A percentile compares a stretch with the other conserved stretches of the same genome.
These are phyloP conservation scores for Volvariella surrecta DNA, from an alignment of 1,284 basidiomycete species.

Conservation along the genomic window DNA sequence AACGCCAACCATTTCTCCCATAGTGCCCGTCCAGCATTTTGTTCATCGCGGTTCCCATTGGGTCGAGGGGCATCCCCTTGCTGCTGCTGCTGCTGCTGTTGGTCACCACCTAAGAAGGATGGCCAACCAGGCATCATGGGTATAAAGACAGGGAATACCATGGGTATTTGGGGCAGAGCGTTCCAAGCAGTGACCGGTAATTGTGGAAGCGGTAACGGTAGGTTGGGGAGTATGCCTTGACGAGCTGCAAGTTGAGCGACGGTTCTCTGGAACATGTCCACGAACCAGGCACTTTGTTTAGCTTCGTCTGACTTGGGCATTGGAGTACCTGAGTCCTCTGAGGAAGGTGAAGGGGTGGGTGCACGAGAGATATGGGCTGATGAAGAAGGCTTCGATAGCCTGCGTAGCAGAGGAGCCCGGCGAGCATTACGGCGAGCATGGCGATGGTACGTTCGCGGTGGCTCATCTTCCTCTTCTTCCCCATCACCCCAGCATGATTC, in stretches of 20 bases:
- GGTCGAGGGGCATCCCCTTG: constrained; percentile 11
- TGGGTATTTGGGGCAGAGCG: constrained; percentile 60
- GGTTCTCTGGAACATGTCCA: constrained; percentile 67
- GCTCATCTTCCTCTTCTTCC: constrained; percentile 31
- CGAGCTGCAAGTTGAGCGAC: constrained; percentile 61
- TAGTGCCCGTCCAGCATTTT: constrained; percentile 36
- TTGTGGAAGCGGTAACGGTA: constrained; percentile 51
- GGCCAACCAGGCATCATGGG: constrained; percentile 58
- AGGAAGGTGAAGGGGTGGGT: constrained; percentile 20
- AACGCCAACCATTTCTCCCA: constrained; percentile 71
- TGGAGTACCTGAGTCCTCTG: constrained; percentile 8
- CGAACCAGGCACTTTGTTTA: constrained; percentile 62
- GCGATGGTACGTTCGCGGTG: constrained; percentile 19
- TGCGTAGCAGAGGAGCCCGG: constrained; percentile 15
- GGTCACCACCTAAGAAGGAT: constrained; percentile 46
- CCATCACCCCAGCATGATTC: constrained; percentile 61
- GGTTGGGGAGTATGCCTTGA: constrained; percentile 38
- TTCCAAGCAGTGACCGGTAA: constrained; percentile 51
- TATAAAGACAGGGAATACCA: constrained; percentile 73
- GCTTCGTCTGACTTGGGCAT: constrained; percentile 34
- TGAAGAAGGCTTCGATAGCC: constrained; percentile 18
- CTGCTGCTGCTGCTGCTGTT: constrained; percentile 13
- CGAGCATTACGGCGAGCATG: constrained; percentile 19
- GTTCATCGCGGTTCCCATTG: constrained; percentile 23
- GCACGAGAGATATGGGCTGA: constrained; percentile 18